A percentile compares a stretch with the other conserved stretches of the same genome.
These are phyloP conservation scores for Musa itinerans DNA, from an alignment of 176 grass and related monocot species.

Conservation along the genomic window DNA sequence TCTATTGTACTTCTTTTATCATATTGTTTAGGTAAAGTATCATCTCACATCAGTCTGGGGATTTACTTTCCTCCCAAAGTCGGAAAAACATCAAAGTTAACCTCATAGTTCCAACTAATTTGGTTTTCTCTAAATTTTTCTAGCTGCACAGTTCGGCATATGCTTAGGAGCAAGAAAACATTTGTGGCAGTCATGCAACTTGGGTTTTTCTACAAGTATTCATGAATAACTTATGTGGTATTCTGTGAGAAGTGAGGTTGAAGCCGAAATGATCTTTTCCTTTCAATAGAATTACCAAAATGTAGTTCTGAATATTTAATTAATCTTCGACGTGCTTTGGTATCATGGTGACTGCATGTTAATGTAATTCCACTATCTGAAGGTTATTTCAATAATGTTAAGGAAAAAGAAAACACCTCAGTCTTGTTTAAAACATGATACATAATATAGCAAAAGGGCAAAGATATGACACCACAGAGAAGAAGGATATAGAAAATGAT, in stretches of 20 bases:
- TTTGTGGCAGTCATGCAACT: background rate
- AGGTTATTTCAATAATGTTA: background rate
- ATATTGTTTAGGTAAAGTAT: background rate
- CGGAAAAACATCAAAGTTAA: background rate
- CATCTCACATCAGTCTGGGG: background rate
- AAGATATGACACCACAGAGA: background rate
- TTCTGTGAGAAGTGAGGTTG: background rate
- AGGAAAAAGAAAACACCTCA: background rate
- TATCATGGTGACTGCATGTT: too few species aligned
- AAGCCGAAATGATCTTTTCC: too few species aligned
- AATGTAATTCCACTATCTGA: background rate
- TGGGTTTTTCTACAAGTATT: background rate
- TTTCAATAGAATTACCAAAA: too few species aligned
- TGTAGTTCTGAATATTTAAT: too few species aligned
- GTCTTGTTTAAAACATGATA: background rate
- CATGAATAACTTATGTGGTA: too few species aligned
- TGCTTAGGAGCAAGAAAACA: background rate
- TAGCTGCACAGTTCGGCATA: background rate
- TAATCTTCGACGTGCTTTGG: too few species aligned
- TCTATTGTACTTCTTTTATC: too few species aligned
- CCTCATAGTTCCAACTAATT: background rate
- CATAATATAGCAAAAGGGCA: background rate
- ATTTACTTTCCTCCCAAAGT: background rate
- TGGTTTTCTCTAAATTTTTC: background rate
- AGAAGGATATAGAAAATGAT: background rate